Evolutionary conservation across 2,329 filamentous ascomycete genomes (phyloP), one percentile per base, ranked within the genome.

Genomic region (Alternaria incomplexa): DNA sequence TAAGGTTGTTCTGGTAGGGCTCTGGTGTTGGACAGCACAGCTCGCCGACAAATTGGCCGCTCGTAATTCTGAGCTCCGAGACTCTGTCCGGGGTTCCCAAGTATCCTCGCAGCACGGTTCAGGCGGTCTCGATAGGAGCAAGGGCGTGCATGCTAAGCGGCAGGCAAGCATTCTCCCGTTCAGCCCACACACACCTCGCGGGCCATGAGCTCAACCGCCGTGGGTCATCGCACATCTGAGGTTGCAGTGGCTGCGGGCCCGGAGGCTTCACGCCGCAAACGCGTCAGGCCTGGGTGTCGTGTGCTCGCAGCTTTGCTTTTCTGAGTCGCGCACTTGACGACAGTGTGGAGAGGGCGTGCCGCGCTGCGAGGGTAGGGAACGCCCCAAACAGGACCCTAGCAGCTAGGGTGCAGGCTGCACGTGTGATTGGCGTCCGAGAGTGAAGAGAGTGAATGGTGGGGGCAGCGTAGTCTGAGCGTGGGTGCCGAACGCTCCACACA

Each of bases 41-140:
- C n/a, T n/a, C n/a, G 13, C 48, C 48, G 48, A 52, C n/a, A 23
- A 52, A 52, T 25, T 52, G 22, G 20, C 48, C 48, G 48, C 30
- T 8, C 20, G 13, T 17, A 22, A 36, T n/a, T 25, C 22, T 23
- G 48, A 20, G 20, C 48, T 52, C 48, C 48, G 48, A 52, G 48
- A 52, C 48, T 52, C 48, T 52, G 48, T 36, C 48, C 48, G 48
- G 48, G 48, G 52, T 26, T 54, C 36, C 52, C 52, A 40, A 54
- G 52, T 4, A 25, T 17, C 32, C 52, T 44, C 48, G 63, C 63
- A 60, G 71, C 71, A 73, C 70, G 70, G 70, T 68, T 65, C 68
- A 71, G 40, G 64, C 65, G 67, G 64, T 67, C 54, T 65, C 51
- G 30, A 60, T 56, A 63, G 56, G 62, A 63, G 50, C 66, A 61